Evolutionary conservation across 495 filamentous ascomycete genomes (phyloP).

Genomic region (Extremus antarcticus): DNA sequence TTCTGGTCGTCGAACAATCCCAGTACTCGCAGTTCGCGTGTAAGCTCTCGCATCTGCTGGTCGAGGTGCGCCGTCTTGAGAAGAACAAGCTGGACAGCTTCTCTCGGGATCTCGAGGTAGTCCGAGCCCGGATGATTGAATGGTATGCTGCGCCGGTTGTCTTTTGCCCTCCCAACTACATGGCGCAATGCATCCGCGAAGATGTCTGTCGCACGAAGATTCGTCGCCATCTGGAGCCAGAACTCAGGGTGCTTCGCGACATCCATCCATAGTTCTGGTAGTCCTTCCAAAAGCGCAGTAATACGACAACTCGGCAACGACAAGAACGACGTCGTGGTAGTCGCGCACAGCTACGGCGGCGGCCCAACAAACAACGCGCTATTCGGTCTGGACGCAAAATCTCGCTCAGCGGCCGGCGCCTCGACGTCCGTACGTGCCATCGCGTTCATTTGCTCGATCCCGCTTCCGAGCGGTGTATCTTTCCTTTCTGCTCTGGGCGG

Average conservation of each 20-base stretch:
- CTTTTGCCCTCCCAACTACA: neutral
- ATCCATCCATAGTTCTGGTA: neutral
- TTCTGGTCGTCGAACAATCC: too few species aligned
- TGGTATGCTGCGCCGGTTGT: neutral
- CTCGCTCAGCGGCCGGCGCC: conserved; percentile 28
- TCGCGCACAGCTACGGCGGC: conserved; percentile 34
- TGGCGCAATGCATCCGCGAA: neutral
- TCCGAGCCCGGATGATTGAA: neutral
- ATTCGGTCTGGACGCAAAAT: conserved; percentile 27
- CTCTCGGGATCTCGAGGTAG: neutral
- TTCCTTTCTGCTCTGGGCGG: conserved; percentile 4
- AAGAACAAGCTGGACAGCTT: neutral
- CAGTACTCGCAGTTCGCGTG: neutral
- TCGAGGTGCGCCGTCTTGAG: too few species aligned
- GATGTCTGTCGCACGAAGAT: neutral
- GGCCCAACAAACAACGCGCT: conserved; percentile 30
- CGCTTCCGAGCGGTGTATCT: conserved; percentile 3
- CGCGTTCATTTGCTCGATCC: conserved; percentile 35
- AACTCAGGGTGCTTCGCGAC: neutral
- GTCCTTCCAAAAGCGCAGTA: neutral
- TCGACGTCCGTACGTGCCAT: conserved; percentile 36
- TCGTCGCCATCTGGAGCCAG: neutral
- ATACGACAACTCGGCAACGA: conserved; percentile 9
- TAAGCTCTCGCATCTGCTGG: neutral
- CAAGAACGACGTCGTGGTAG: conserved; percentile 28